These are phyloP conservation scores for Claviceps digitariae DNA, from an alignment of 2,329 filamentous ascomycete genomes.

Conservation along the genomic window DNA sequence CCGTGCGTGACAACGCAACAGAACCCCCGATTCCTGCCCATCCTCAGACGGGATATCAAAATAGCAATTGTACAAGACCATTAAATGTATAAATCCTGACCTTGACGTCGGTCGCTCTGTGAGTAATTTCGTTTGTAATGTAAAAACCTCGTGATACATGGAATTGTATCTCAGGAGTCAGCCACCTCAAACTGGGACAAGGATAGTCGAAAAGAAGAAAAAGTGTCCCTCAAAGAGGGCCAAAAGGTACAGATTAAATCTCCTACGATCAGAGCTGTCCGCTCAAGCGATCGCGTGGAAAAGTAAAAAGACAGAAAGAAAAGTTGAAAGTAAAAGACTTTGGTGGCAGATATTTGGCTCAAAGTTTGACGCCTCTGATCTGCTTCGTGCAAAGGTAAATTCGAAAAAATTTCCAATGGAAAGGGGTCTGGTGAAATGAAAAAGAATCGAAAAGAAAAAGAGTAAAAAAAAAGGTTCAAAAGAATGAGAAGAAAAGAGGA, in stretches of 20 bases:
- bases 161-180: neutral
- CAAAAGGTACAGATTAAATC: neutral
- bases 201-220: neutral
- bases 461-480: neutral
- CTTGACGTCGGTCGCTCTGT: neutral
- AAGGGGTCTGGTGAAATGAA: neutral
- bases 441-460: neutral
- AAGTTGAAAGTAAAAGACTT: neutral
- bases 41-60: neutral
- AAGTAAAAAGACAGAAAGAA: neutral
- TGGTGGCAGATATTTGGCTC: neutral
- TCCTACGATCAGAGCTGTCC: neutral
- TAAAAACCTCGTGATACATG: neutral
- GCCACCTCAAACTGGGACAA: neutral
- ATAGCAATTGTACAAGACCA: slow-evolving; percentile 1
- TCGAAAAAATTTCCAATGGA: neutral
- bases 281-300: neutral
- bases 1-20: neutral
- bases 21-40: neutral
- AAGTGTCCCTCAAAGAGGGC: neutral
- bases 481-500: neutral
- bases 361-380: neutral
- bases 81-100: neutral
- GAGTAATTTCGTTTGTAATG: neutral
- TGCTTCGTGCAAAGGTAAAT: neutral